A percentile compares a stretch with the other conserved stretches of the same genome.
phyloP scores from a whole-genome alignment of 2,329 filamentous ascomycete species.

The Hypoxylon rubiginosum region DNA sequence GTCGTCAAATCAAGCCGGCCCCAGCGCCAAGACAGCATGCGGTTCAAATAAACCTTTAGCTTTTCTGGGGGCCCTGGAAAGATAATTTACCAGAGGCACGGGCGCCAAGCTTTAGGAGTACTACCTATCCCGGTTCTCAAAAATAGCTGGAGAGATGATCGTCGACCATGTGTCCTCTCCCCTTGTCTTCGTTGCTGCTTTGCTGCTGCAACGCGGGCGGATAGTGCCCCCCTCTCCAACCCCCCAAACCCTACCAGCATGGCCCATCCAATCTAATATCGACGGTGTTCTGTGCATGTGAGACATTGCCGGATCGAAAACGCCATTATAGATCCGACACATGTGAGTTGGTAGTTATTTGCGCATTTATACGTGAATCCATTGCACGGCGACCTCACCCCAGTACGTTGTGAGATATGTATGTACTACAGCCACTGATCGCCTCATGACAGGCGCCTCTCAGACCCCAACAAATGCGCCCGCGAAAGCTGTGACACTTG shows the following conservation, averaged over 20 bases:
- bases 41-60: conserved; percentile 40
- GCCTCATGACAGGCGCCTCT: conserved; percentile 1
- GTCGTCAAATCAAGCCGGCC: neutral
- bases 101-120: conserved; percentile 33
- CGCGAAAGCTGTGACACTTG: neutral
- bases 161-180: neutral
- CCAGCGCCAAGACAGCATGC: conserved; percentile 33
- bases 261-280: neutral
- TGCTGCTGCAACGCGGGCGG: conserved; percentile 1
- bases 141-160: neutral
- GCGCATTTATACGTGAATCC: neutral
- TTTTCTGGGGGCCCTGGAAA: conserved; percentile 6
- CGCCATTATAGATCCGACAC: neutral
- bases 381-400: neutral
- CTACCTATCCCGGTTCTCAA: neutral
- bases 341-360: neutral
- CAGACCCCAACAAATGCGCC: neutral
- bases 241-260: neutral
- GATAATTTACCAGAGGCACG: conserved; percentile 25
- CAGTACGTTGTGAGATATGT: neutral
- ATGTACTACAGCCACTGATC: neutral
- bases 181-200: neutral
- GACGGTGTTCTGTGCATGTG: neutral
- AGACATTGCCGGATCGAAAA: conserved; percentile 1
- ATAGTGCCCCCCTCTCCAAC: neutral